phyloP scores from a whole-genome alignment of 345 rosid genomes.

The Citrus inodora region DNA sequence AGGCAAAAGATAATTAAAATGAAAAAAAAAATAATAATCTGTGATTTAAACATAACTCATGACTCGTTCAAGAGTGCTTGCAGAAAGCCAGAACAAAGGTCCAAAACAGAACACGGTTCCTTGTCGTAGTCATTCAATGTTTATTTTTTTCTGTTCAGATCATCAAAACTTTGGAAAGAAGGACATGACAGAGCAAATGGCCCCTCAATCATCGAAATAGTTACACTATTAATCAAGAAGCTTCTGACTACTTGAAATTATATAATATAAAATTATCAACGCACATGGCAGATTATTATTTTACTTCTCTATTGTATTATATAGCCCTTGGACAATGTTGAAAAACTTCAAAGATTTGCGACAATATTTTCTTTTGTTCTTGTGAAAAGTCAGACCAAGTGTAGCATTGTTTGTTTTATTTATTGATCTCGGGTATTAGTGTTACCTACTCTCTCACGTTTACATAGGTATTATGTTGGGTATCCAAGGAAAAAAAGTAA shows the following conservation, averaged over 20 bases:
- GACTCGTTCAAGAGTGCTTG: not conserved
- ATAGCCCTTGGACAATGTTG: not conserved
- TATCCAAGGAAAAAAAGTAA: too few relatives aligned
- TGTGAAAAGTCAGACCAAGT: slow-evolving; percentile 4
- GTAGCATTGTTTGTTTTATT: too few relatives aligned
- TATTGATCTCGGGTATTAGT: too few relatives aligned
- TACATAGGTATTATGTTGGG: too few relatives aligned
- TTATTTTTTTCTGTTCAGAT: not conserved
- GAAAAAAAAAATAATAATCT: too few relatives aligned
- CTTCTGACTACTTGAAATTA: not conserved
- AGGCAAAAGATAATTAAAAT: not conserved
- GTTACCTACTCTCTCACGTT: too few relatives aligned
- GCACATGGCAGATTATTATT: not conserved
- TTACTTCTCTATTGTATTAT: not conserved
- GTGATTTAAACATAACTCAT: not conserved
- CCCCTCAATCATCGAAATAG: slow-evolving; percentile 2
- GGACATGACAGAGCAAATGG: not conserved
- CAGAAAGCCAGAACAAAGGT: not conserved
- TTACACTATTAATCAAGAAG: too few relatives aligned
- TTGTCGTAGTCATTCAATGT: not conserved
- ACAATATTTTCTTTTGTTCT: not conserved
- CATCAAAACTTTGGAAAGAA: not conserved
- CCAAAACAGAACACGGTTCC: not conserved
- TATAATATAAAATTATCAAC: not conserved
- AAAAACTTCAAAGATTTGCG: not conserved